Evolutionary conservation across 2,329 filamentous ascomycete species (phyloP).

Genomic region (Penicillium concentricum): DNA sequence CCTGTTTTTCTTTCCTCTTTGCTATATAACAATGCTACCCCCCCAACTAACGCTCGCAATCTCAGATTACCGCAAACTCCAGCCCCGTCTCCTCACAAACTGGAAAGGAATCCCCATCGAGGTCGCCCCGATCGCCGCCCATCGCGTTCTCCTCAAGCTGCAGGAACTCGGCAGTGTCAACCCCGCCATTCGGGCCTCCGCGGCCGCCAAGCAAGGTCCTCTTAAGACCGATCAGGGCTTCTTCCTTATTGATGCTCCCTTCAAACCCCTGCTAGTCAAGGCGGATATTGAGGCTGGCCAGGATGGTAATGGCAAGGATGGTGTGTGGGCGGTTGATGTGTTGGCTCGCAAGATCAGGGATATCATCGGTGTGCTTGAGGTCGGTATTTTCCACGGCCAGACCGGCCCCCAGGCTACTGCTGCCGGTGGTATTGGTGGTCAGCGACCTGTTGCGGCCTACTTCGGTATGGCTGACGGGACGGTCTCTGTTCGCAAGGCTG

Average conservation of each 20-base stretch:
- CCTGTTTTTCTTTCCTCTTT: background rate
- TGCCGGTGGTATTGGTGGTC: slow-evolving; percentile 65
- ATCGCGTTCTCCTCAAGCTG: slow-evolving; percentile 72
- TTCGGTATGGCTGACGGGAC: slow-evolving; percentile 83
- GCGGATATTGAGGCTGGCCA: slow-evolving; percentile 52
- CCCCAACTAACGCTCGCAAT: background rate
- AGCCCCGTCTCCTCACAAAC: slow-evolving; percentile 66
- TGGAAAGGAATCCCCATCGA: slow-evolving; percentile 93
- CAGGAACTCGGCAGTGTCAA: slow-evolving; percentile 68
- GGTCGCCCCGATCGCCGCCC: slow-evolving; percentile 80
- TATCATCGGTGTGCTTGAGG: slow-evolving; percentile 85
- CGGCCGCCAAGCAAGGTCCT: slow-evolving; percentile 76
- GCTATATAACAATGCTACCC: background rate
- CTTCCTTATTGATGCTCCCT: slow-evolving; percentile 90
- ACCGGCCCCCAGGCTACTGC: slow-evolving; percentile 70
- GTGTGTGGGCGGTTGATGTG: slow-evolving; percentile 75
- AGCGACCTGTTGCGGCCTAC: slow-evolving; percentile 91
- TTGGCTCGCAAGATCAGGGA: slow-evolving; percentile 73
- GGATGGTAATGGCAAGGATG: slow-evolving; percentile 58
- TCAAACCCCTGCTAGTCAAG: slow-evolving; percentile 67
- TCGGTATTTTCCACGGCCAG: slow-evolving; percentile 82
- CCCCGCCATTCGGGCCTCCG: slow-evolving; percentile 69
- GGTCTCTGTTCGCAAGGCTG: slow-evolving; percentile 56
- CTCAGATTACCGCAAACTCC: slow-evolving; percentile 87
- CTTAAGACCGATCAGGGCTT: slow-evolving; percentile 83